Conservation (phyloP, 2,329 filamentous ascomycete genomes). For the Colletotrichum siamense region DNA sequence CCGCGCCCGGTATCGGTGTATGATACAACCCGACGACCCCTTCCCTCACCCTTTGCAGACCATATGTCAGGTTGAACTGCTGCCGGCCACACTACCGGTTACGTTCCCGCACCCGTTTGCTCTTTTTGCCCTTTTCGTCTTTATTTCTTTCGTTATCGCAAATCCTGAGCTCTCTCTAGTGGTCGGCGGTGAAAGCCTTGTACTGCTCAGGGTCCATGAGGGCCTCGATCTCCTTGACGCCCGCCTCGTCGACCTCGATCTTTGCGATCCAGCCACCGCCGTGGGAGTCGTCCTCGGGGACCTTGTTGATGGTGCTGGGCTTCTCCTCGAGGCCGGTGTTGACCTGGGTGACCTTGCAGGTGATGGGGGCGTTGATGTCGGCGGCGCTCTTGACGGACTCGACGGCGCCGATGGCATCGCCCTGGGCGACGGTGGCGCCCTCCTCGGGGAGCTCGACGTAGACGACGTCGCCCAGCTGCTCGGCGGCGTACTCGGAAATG, state of each 20-base stretch:
- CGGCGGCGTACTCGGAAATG: slow-evolving; percentile 89
- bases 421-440: slow-evolving; percentile 71
- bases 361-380: slow-evolving; percentile 90
- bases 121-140: neutral
- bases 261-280: slow-evolving; percentile 92
- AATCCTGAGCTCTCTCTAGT: slow-evolving; percentile 28
- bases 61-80: slow-evolving; percentile 24
- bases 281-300: slow-evolving; percentile 78
- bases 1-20: slow-evolving; percentile 1
- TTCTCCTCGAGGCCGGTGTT: slow-evolving; percentile 83
- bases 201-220: slow-evolving; percentile 84
- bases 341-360: slow-evolving; percentile 75
- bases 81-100: neutral
- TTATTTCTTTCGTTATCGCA: neutral
- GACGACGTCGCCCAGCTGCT: slow-evolving; percentile 94
- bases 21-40: slow-evolving; percentile 10
- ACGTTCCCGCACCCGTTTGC: neutral
- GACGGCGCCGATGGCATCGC: slow-evolving; percentile 90
- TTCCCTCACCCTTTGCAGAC: neutral
- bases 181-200: slow-evolving; percentile 69
- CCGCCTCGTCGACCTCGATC: slow-evolving; percentile 75
- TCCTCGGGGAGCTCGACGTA: slow-evolving; percentile 90
- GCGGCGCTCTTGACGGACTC: slow-evolving; percentile 99
- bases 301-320: slow-evolving; percentile 86
- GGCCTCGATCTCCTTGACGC: slow-evolving; percentile 70